phyloP scores from a whole-genome alignment of 257 asterid species.

The Solanum virginianum region DNA sequence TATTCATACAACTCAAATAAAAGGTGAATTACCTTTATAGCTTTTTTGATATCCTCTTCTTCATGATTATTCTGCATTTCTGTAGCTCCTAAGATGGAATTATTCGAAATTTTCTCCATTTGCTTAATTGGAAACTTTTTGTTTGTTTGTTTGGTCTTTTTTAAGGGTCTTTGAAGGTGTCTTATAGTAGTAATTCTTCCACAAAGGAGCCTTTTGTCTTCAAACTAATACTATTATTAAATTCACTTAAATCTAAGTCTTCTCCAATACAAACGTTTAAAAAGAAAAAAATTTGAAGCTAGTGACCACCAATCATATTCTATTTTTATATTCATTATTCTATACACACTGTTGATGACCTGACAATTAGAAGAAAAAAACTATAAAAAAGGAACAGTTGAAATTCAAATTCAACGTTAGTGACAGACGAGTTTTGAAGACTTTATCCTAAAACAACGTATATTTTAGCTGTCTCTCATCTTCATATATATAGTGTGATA shows the following conservation, averaged over 20 bases:
- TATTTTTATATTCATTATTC: not conserved
- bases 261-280: not conserved
- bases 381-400: not conserved
- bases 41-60: not conserved
- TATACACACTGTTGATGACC: not conserved
- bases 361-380: not conserved
- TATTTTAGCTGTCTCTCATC: conserved; percentile 3
- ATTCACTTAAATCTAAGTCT: conserved; percentile 1
- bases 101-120: conserved; percentile 4
- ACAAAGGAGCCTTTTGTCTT: not conserved
- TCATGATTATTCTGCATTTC: not conserved
- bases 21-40: conserved; percentile 5
- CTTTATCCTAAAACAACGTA: not conserved
- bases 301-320: not conserved
- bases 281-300: not conserved
- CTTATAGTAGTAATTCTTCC: not conserved
- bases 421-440: conserved; percentile 15
- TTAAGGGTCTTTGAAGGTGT: not conserved
- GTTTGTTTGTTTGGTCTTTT: not conserved
- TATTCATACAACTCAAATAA: not conserved
- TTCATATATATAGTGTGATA: not conserved
- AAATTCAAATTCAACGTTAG: conserved; percentile 25
- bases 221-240: not conserved
- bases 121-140: not conserved
- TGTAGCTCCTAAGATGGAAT: not conserved